These are phyloP conservation scores for Diaporthe batatas DNA, from an alignment of 2,329 filamentous ascomycete species.

Conservation along the genomic window DNA sequence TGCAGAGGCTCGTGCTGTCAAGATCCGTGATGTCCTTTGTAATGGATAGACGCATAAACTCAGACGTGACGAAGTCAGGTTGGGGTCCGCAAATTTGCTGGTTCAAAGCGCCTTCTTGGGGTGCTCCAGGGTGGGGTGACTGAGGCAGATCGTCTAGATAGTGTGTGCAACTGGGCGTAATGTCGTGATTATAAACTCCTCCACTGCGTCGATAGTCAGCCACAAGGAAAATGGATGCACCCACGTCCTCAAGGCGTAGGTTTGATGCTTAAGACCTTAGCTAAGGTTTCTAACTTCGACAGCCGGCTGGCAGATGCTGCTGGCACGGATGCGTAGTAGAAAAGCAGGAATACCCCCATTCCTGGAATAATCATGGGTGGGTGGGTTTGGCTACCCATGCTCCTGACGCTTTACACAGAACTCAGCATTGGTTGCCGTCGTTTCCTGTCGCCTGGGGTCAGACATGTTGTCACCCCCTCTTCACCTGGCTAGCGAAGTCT, in stretches of 20 bases:
- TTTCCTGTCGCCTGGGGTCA: not conserved
- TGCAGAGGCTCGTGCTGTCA: not conserved
- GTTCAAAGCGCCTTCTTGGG: not conserved
- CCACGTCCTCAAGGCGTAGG: too few species aligned
- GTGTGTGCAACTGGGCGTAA: not conserved
- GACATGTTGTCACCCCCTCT: slow-evolving; percentile 24
- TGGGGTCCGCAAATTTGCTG: not conserved
- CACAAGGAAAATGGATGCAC: too few species aligned
- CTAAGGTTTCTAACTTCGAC: too few species aligned
- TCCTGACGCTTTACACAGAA: not conserved
- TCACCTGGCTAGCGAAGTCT: slow-evolving; percentile 73
- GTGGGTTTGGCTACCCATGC: not conserved
- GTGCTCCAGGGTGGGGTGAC: not conserved
- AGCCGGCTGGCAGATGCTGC: not conserved
- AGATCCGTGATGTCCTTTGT: not conserved
- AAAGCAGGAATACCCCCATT: not conserved
- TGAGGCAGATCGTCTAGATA: not conserved
- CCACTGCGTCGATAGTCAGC: too few species aligned
- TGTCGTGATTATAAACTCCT: too few species aligned
- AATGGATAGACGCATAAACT: not conserved
- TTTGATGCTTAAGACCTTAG: too few species aligned
- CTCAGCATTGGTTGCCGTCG: not conserved
- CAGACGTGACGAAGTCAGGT: not conserved
- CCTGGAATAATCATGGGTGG: not conserved
- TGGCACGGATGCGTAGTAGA: not conserved